Evolutionary conservation across 129 eudicot genomes (phyloP), one percentile per base, ranked within the genome.

Genomic region (Tanacetum coccineum): DNA sequence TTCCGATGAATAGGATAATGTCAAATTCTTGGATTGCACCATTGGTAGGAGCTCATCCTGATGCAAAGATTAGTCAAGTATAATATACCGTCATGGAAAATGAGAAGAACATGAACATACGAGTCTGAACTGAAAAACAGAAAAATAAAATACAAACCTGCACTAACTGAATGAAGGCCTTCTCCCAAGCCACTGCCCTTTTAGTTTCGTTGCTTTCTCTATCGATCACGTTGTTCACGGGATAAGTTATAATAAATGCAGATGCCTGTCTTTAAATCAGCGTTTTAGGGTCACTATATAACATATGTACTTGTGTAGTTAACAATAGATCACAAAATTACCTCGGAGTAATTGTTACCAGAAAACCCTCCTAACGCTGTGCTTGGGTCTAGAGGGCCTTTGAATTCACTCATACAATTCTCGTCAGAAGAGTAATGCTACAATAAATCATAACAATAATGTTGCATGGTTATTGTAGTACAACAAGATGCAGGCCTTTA

Each of bases 381-480:
- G 84, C 88, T 89, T 67, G 99, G 99, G 79, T 94, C 99, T 67
- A 94, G 87, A 57, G 99, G 99, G n/a, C 88, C 99, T 83, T 87
- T 84, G 66, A 94, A 94, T 45, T 95, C 99, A 76, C 97, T 89
- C 82, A 82, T 52, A 70, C 99, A 94, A 14, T 82, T 46, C 47
- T 81, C 90, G 49, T 86, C 93, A 62, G 99, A 84, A 30, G 87
- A 68, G 80, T 74, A 94, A 68, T 89, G 97, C 99, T 94, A 59
- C 15, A 70, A 71, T 11, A 67, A 72, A 68, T 39, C 53, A 81
- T 56, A 52, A 49, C 54, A 50, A 56, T 32, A 32, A 49, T 42
- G 36, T 59, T 59, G 13, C 21, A 70, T 17, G 20, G 12, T 32
- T 32, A 7, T 46, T 59, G n/a, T 59, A 50, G 61, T 14, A 7